Percentiles rank a stretch among this genome's conserved stretches.
Conservation (phyloP, 495 filamentous ascomycete species). For the Podospora australis region DNA sequence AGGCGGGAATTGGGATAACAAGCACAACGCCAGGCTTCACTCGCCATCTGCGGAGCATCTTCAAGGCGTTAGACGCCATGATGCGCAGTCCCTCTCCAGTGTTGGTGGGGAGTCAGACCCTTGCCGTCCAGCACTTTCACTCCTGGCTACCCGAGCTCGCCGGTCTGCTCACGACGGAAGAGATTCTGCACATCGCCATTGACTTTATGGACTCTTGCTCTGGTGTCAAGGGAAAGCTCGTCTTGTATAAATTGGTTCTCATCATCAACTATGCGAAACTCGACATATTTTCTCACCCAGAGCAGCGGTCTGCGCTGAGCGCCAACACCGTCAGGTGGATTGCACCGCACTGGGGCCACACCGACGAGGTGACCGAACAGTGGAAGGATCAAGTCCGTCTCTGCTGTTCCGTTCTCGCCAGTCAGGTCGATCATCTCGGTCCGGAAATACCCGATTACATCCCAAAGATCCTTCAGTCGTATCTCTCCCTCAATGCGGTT, state of each 20-base stretch:
- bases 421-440: slow-evolving; percentile 71
- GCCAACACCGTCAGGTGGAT: slow-evolving; percentile 86
- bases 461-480: slow-evolving; percentile 85
- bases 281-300: slow-evolving; percentile 68
- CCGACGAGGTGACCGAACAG: slow-evolving; percentile 65
- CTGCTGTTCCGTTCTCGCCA: slow-evolving; percentile 83
- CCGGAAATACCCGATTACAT: slow-evolving; percentile 80
- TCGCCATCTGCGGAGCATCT: slow-evolving; percentile 76
- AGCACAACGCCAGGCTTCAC: slow-evolving; percentile 69
- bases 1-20: slow-evolving; percentile 83
- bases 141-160: slow-evolving; percentile 88
- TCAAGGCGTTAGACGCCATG: slow-evolving; percentile 78
- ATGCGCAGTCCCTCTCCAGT: slow-evolving; percentile 83
- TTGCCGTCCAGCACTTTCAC: slow-evolving; percentile 95
- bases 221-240: slow-evolving; percentile 80
- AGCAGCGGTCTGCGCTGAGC: slow-evolving; percentile 65
- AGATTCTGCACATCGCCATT: slow-evolving; percentile 85
- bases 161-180: slow-evolving; percentile 66
- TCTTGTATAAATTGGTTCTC: slow-evolving; percentile 89
- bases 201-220: slow-evolving; percentile 91
- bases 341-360: slow-evolving; percentile 85
- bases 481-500: slow-evolving; percentile 62
- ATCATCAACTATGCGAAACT: slow-evolving; percentile 83
- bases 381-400: slow-evolving; percentile 91
- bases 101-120: slow-evolving; percentile 85